These are phyloP conservation scores for Hirschioporus abietinus DNA, from an alignment of 768 basidiomycete species.

Conservation along the genomic window DNA sequence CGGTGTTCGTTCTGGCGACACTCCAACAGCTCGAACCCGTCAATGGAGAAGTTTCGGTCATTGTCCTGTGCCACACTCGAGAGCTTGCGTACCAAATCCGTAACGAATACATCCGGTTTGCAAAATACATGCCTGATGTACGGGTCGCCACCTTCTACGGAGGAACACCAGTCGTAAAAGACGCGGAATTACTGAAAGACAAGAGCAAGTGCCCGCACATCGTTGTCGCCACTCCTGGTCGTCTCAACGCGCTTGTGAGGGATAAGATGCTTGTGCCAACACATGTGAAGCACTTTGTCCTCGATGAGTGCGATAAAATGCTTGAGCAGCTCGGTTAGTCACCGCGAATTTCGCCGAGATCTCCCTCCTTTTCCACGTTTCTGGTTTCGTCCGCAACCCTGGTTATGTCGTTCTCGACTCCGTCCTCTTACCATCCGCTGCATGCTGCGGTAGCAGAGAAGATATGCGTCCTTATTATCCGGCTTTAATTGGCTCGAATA, in stretches of 20 bases:
- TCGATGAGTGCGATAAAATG: slow-evolving; percentile 99
- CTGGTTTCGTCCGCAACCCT: slow-evolving; percentile 15
- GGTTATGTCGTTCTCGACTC: background rate
- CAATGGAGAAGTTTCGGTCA: slow-evolving; percentile 94
- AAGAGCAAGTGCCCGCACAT: slow-evolving; percentile 98
- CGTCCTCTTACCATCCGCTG: background rate
- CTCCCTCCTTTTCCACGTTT: slow-evolving; percentile 20
- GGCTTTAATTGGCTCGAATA: background rate
- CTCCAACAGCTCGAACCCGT: slow-evolving; percentile 98
- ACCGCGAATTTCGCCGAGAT: slow-evolving; percentile 67
- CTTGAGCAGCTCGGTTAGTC: slow-evolving; percentile 99
- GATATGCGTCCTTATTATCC: background rate
- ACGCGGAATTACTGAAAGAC: slow-evolving; percentile 89
- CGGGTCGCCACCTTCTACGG: slow-evolving; percentile 98
- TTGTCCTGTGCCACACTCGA: slow-evolving; percentile 98
- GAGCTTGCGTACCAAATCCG: slow-evolving; percentile 99
- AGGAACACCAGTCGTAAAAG: slow-evolving; percentile 90
- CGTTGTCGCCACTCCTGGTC: slow-evolving; percentile 96
- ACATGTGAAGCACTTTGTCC: slow-evolving; percentile 97
- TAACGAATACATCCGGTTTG: slow-evolving; percentile 98
- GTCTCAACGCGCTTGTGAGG: slow-evolving; percentile 89
- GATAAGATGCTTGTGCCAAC: slow-evolving; percentile 95
- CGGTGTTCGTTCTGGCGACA: slow-evolving; percentile 96
- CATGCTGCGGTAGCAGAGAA: background rate
- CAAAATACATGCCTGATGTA: slow-evolving; percentile 99